These are phyloP conservation scores for Tetrastigma voinierianum DNA, from an alignment of 164 flowering plant genomes.

Conservation along the genomic window DNA sequence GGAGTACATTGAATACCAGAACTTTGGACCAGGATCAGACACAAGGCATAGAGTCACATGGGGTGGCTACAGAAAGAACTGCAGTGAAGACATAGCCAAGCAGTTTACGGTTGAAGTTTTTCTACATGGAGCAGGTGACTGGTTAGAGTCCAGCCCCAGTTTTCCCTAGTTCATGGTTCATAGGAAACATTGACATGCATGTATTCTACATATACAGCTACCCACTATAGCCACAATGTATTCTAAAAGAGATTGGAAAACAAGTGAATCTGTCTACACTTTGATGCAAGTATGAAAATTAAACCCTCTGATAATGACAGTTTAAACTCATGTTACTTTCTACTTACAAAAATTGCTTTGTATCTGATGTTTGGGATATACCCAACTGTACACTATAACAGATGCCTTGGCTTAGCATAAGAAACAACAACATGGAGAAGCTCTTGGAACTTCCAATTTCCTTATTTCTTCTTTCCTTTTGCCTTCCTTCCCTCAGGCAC, in stretches of 20 bases:
- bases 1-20: conserved; percentile 42
- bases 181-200: too few relatives aligned
- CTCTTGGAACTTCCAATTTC: not conserved
- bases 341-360: conserved; percentile 8
- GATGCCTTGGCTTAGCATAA: not conserved
- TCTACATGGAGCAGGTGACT: conserved; percentile 40
- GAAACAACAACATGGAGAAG: not conserved
- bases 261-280: too few relatives aligned
- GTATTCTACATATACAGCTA: too few relatives aligned
- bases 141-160: conserved; percentile 38
- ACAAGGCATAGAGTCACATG: conserved; percentile 37
- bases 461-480: not conserved
- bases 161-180: conserved; percentile 8
- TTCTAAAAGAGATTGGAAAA: too few relatives aligned
- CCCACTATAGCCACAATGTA: too few relatives aligned
- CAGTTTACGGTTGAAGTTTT: conserved; percentile 33
- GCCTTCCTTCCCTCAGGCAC: not conserved
- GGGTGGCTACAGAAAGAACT: conserved; percentile 40
- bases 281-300: too few relatives aligned
- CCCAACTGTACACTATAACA: not conserved
- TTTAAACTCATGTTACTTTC: not conserved
- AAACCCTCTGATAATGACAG: not conserved
- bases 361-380: not conserved
- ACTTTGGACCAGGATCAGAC: conserved; percentile 48
- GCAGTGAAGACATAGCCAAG: conserved; percentile 24